Conservation (phyloP, 345 rosid species). For the Xanthoceras sorbifolium region DNA sequence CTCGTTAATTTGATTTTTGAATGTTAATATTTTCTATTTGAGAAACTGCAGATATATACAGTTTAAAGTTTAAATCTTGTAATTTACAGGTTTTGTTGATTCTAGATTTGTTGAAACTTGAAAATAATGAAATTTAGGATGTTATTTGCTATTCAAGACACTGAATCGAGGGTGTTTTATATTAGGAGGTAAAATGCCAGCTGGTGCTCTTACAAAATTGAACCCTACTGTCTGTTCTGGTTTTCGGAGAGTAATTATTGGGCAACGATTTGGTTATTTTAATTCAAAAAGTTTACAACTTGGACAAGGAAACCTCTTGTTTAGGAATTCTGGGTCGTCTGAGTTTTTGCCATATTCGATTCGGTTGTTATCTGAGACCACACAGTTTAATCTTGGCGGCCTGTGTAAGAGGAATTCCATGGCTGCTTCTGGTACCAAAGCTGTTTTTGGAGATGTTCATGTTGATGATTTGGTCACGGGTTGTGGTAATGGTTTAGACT, state of each 20-base stretch:
- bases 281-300: constrained; percentile 23
- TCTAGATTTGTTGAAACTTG: neutral
- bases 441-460: constrained; percentile 65
- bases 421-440: constrained; percentile 73
- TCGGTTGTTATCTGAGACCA: constrained; percentile 22
- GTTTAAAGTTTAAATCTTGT: neutral
- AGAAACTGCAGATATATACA: neutral
- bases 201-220: constrained; percentile 49
- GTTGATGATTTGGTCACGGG: constrained; percentile 58
- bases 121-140: constrained; percentile 25
- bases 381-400: constrained; percentile 23
- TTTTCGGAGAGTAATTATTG: constrained; percentile 37
- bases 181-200: constrained; percentile 54
- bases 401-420: constrained; percentile 39
- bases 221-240: constrained; percentile 46
- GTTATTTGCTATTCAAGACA: constrained; percentile 4
- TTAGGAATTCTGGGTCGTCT: constrained; percentile 13
- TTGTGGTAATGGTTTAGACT: constrained; percentile 57
- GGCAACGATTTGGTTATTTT: constrained; percentile 7
- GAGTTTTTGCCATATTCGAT: constrained; percentile 25
- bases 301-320: constrained; percentile 26
- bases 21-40: too few species aligned
- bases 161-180: constrained; percentile 19
- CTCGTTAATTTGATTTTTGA: neutral
- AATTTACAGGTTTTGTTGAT: constrained; percentile 24